Percentiles rank a stretch among this genome's conserved stretches.
Conservation (phyloP, 140 eudicot genomes). For the Ambrosia hybrid region DNA sequence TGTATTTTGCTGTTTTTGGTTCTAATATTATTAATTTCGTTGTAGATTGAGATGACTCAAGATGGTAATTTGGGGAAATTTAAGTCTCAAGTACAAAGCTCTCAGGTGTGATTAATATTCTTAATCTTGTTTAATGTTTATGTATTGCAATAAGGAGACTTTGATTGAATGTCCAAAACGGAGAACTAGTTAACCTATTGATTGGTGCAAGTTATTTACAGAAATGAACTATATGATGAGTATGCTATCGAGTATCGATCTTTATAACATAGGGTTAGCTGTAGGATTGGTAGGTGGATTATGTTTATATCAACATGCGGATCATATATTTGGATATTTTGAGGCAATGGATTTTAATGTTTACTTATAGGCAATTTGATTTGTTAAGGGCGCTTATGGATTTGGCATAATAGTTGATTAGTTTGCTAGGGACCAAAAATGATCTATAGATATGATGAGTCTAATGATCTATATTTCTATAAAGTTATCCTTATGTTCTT, state of each 20-base stretch:
- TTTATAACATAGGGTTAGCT: neutral
- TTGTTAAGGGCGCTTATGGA: neutral
- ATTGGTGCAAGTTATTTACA: neutral
- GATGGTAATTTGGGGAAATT: constrained; percentile 66
- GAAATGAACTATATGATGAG: neutral
- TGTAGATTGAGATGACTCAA: constrained; percentile 72
- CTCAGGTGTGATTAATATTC: constrained; percentile 48
- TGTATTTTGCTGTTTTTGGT: constrained; percentile 3
- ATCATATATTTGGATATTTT: neutral
- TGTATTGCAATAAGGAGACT: constrained; percentile 6
- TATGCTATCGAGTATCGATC: neutral
- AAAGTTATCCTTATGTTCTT: neutral
- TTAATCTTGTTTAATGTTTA: neutral
- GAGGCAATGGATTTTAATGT: neutral
- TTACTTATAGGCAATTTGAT: neutral
- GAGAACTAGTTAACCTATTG: neutral
- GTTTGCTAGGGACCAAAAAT: neutral
- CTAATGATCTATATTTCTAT: too few relatives aligned
- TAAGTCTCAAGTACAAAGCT: constrained; percentile 61
- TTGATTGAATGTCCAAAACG: neutral
- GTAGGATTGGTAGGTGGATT: neutral
- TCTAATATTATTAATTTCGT: neutral
- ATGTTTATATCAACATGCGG: neutral
- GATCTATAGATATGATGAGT: neutral
- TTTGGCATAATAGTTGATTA: neutral